Evolutionary conservation across 768 basidiomycete genomes (phyloP).

Genomic region (Cystobasidiopsis lactophilus): DNA sequence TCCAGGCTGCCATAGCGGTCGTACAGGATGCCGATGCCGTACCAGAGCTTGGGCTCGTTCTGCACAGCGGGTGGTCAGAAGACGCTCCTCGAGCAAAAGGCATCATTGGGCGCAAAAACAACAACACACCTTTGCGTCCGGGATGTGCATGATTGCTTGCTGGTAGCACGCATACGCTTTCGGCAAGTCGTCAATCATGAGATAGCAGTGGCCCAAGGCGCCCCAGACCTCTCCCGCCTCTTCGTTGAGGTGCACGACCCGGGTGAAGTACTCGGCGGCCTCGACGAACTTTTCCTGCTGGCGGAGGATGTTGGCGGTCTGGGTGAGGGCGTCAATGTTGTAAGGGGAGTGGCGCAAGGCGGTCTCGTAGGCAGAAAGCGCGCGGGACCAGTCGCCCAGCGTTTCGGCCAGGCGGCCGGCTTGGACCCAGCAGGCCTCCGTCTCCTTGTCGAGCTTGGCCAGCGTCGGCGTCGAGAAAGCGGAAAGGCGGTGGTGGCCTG

Average conservation of each 20-base stretch:
- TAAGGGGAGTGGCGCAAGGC: slow-evolving; percentile 85
- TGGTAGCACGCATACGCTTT: slow-evolving; percentile 98
- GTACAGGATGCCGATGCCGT: slow-evolving; percentile 95
- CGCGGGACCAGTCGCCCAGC: slow-evolving; percentile 81
- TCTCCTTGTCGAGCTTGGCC: slow-evolving; percentile 16
- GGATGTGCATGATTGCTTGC: slow-evolving; percentile 84
- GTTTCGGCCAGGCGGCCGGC: slow-evolving; percentile 36
- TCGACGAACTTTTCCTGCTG: slow-evolving; percentile 95
- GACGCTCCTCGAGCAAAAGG: background rate
- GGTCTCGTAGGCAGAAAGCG: slow-evolving; percentile 78
- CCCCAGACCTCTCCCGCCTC: slow-evolving; percentile 99
- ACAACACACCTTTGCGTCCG: slow-evolving; percentile 61
- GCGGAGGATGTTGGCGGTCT: slow-evolving; percentile 87
- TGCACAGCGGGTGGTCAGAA: background rate
- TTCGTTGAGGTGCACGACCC: slow-evolving; percentile 68
- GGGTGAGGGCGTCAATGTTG: slow-evolving; percentile 70
- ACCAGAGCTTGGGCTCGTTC: slow-evolving; percentile 97
- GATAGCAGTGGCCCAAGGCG: slow-evolving; percentile 86
- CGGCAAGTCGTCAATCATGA: slow-evolving; percentile 98
- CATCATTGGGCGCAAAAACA: background rate
- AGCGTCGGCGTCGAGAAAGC: background rate
- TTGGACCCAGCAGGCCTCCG: slow-evolving; percentile 18
- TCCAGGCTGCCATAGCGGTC: slow-evolving; percentile 96
- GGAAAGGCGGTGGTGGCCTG: too few species aligned
- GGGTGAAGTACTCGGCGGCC: slow-evolving; percentile 91